A percentile compares a stretch with the other conserved stretches of the same genome.
These are phyloP conservation scores for Termitomyces bulborhizus DNA, from an alignment of 768 basidiomycete genomes.

Conservation along the genomic window DNA sequence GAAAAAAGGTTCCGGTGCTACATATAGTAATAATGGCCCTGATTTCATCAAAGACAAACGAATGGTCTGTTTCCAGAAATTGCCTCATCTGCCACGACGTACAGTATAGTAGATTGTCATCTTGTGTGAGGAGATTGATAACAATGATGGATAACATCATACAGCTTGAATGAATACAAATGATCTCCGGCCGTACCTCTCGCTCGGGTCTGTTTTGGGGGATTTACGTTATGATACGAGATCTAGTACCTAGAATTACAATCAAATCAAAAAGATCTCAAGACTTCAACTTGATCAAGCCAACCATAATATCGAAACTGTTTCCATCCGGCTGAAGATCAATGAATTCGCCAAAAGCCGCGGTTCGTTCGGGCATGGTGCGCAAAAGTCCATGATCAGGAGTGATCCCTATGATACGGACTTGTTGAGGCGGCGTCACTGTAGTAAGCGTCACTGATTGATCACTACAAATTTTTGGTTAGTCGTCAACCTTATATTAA, in stretches of 20 bases:
- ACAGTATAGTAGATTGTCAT: not conserved
- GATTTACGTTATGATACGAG: too few relatives aligned
- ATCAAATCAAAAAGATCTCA: constrained; percentile 10
- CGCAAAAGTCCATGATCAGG: constrained; percentile 82
- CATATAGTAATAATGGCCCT: too few relatives aligned
- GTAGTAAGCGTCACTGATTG: constrained; percentile 82
- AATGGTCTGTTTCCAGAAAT: too few relatives aligned
- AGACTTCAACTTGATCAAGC: constrained; percentile 63
- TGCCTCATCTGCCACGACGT: too few relatives aligned
- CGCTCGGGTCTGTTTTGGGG: too few relatives aligned
- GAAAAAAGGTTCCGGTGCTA: not conserved
- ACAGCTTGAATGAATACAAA: too few relatives aligned
- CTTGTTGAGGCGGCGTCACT: constrained; percentile 56
- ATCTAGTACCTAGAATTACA: too few relatives aligned
- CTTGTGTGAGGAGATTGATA: not conserved
- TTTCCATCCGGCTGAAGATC: constrained; percentile 97
- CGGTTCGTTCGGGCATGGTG: constrained; percentile 56
- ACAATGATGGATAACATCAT: not conserved
- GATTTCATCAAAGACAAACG: too few relatives aligned
- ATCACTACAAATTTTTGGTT: constrained; percentile 42
- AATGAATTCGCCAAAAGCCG: constrained; percentile 46
- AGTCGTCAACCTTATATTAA: not conserved
- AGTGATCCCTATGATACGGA: constrained; percentile 83
- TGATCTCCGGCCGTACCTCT: too few relatives aligned
- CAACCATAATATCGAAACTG: constrained; percentile 92